phyloP scores from a whole-genome alignment of 805 yeast species.

The Hermanozyma aechmeae region DNA sequence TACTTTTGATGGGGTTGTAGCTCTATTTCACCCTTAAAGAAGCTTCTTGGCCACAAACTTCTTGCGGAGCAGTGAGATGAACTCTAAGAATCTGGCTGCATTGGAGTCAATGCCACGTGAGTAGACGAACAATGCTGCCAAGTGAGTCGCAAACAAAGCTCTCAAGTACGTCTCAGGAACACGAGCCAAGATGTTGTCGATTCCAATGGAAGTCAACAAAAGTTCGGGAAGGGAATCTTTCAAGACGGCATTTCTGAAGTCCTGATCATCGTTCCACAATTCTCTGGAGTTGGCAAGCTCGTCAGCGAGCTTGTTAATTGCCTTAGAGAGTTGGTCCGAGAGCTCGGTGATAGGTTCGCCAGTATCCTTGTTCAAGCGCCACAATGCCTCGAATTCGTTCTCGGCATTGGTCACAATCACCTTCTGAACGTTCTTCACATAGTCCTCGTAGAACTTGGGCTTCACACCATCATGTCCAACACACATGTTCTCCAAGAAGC shows the following conservation, averaged over 20 bases:
- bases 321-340: constrained; percentile 74
- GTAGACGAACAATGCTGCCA: constrained; percentile 81
- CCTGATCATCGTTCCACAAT: constrained; percentile 73
- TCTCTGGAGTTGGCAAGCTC: constrained; percentile 75
- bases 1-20: no score
- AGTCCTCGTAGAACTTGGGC: constrained; percentile 72
- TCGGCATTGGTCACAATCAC: constrained; percentile 71
- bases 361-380: constrained; percentile 63
- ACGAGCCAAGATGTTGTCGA: constrained; percentile 57
- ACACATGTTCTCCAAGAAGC: constrained; percentile 75
- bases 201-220: constrained; percentile 52
- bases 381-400: constrained; percentile 76
- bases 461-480: constrained; percentile 40
- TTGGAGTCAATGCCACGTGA: constrained; percentile 72
- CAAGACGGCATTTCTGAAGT: constrained; percentile 70
- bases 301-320: constrained; percentile 79
- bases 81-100: constrained; percentile 69
- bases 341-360: constrained; percentile 57
- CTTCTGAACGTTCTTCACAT: constrained; percentile 76
- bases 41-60: constrained; percentile 24
- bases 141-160: constrained; percentile 79
- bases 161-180: constrained; percentile 84
- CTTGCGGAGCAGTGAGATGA: constrained; percentile 50
- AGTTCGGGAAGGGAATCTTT: constrained; percentile 69
- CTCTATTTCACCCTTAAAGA: no score